Percentiles rank a stretch among this genome's conserved stretches.
Evolutionary conservation across 495 filamentous ascomycete species (phyloP).

Genomic region (Sordaria brevicollis): DNA sequence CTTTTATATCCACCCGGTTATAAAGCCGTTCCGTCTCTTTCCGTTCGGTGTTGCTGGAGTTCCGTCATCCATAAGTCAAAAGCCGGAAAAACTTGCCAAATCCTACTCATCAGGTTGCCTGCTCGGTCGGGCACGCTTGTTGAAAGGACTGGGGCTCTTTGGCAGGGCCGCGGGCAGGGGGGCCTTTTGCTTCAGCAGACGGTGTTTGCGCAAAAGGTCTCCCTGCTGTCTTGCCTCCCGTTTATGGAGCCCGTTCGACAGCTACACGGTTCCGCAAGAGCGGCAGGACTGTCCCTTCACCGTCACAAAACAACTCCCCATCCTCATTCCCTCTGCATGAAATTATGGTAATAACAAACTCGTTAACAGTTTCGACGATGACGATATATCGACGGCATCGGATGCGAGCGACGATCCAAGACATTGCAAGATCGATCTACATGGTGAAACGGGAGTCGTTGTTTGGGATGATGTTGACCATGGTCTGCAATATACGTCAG

Average conservation of each 20-base stretch:
- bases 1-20: no score
- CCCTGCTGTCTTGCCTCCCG: not conserved
- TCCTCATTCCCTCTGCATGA: no score
- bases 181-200: no score
- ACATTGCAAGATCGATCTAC: not conserved
- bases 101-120: not conserved
- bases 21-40: not conserved
- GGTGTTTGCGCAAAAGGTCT: no score
- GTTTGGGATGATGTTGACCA: no score
- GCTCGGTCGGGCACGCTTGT: no score
- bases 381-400: not conserved
- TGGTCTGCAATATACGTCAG: no score
- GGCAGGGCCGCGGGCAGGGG: not conserved
- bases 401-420: not conserved
- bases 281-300: not conserved
- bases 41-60: not conserved
- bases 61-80: not conserved
- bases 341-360: no score
- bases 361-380: no score
- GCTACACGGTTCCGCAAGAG: not conserved
- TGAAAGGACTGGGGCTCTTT: not conserved
- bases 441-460: accelerated
- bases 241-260: not conserved
- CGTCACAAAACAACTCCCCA: no score
- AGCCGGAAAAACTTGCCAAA: not conserved